A percentile compares a stretch with the other conserved stretches of the same genome.
Evolutionary conservation across 805 yeast species (phyloP).

Genomic region (Starmerella floris): DNA sequence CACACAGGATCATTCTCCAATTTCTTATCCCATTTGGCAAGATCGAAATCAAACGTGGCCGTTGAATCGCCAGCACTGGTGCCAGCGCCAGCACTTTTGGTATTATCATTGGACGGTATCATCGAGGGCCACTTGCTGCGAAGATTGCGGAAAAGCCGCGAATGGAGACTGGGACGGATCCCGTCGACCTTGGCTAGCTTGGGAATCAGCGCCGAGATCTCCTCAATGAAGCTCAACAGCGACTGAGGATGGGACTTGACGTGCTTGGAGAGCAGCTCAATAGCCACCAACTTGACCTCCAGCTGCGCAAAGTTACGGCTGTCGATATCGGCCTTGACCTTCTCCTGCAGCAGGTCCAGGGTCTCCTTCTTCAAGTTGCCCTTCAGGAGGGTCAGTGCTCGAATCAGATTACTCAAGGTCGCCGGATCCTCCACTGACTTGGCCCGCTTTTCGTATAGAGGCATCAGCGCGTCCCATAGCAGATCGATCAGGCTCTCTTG

Average conservation of each 20-base stretch:
- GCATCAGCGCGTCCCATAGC: slow-evolving; percentile 14
- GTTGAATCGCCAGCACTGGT: slow-evolving; percentile 2
- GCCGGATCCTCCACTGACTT: slow-evolving; percentile 5
- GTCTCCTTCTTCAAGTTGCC: slow-evolving; percentile 4
- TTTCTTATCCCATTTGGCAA: slow-evolving; percentile 18
- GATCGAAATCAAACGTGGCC: slow-evolving; percentile 1
- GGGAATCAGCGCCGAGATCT: slow-evolving; percentile 4
- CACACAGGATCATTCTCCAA: slow-evolving; percentile 9
- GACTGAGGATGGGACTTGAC: background rate
- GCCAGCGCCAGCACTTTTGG: background rate
- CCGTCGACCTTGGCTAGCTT: slow-evolving; percentile 18
- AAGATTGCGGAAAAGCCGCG: slow-evolving; percentile 5
- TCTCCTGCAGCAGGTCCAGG: background rate
- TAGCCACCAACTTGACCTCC: slow-evolving; percentile 3
- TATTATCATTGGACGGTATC: background rate
- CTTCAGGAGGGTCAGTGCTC: slow-evolving; percentile 7
- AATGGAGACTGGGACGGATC: slow-evolving; percentile 20
- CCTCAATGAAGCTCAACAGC: background rate
- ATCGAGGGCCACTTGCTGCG: slow-evolving; percentile 9
- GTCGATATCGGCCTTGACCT: background rate
- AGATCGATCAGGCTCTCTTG: slow-evolving; percentile 32
- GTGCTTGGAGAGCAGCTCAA: slow-evolving; percentile 9
- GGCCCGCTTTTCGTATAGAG: slow-evolving; percentile 7
- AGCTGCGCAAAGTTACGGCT: background rate
- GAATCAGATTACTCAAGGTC: slow-evolving; percentile 9